Evolutionary conservation across 1,284 basidiomycete species (phyloP).

Genomic region (Apiotrichum porosum): DNA sequence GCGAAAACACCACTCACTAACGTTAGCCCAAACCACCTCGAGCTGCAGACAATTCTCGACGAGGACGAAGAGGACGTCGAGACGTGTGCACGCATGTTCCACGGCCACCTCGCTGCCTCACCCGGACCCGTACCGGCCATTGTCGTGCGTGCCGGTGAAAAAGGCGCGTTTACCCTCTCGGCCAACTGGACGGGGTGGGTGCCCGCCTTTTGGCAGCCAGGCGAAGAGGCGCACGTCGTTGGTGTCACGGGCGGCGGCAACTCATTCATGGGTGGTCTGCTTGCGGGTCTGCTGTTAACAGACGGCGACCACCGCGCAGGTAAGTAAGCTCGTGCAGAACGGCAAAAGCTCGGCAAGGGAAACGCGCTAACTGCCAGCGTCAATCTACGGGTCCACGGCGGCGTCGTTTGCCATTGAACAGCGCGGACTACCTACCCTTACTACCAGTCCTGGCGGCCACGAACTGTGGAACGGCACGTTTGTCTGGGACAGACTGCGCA

Average conservation of each 20-base stretch:
- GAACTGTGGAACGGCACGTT: slow-evolving; percentile 65
- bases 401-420: slow-evolving; percentile 82
- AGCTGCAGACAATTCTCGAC: slow-evolving; percentile 47
- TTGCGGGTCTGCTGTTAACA: slow-evolving; percentile 62
- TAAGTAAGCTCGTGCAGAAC: slow-evolving; percentile 40
- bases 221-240: slow-evolving; percentile 49
- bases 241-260: slow-evolving; percentile 90
- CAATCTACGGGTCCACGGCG: slow-evolving; percentile 67
- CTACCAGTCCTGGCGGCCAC: slow-evolving; percentile 22
- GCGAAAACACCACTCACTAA: too few species aligned
- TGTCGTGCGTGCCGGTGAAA: slow-evolving; percentile 68
- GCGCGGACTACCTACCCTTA: slow-evolving; percentile 60
- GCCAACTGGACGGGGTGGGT: slow-evolving; percentile 57
- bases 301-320: slow-evolving; percentile 62
- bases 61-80: slow-evolving; percentile 35
- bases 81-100: slow-evolving; percentile 8
- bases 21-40: slow-evolving; percentile 51
- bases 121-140: slow-evolving; percentile 53
- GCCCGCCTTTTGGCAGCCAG: slow-evolving; percentile 64
- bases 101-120: slow-evolving; percentile 7
- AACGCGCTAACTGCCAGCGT: slow-evolving; percentile 52
- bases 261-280: slow-evolving; percentile 75
- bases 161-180: slow-evolving; percentile 64
- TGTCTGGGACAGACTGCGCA: slow-evolving; percentile 23
- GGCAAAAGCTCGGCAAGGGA: too few species aligned